phyloP scores from a whole-genome alignment of 441 rosid species.

The Geranium incanum region DNA sequence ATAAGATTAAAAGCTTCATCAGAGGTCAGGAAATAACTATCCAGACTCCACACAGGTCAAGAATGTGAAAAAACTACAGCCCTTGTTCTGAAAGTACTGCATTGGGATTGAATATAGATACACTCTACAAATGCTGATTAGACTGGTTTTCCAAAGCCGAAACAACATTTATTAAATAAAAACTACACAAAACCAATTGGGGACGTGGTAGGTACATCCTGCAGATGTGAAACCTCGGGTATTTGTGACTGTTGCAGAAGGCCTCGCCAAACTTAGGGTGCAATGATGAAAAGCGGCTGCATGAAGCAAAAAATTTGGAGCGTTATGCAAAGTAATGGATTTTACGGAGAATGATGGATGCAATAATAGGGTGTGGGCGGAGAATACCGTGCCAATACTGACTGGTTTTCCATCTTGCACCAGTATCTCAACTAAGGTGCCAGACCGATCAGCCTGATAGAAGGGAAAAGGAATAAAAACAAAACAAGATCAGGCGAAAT shows the following conservation, averaged over 20 bases:
- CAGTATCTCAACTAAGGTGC: slow-evolving; percentile 66
- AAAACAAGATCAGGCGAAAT: neutral
- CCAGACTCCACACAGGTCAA: too few relatives aligned
- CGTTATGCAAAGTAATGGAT: neutral
- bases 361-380: neutral
- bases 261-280: slow-evolving; percentile 35
- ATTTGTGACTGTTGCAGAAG: neutral
- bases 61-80: too few relatives aligned
- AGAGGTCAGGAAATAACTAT: too few relatives aligned
- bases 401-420: slow-evolving; percentile 85
- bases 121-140: too few relatives aligned
- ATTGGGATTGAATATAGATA: too few relatives aligned
- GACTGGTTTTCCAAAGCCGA: too few relatives aligned
- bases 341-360: slow-evolving; percentile 3
- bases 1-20: too few relatives aligned
- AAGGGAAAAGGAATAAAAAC: neutral
- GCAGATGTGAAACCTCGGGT: too few relatives aligned
- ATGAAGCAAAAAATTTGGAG: slow-evolving; percentile 14
- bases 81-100: too few relatives aligned
- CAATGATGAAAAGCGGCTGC: slow-evolving; percentile 74
- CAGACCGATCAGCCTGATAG: slow-evolving; percentile 82
- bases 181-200: too few relatives aligned
- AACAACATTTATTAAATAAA: too few relatives aligned
- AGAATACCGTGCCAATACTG: slow-evolving; percentile 61
- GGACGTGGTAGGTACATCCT: too few relatives aligned